phyloP scores from a whole-genome alignment of 2,329 filamentous ascomycete species.

The Arthrobotrys entomopaga region DNA sequence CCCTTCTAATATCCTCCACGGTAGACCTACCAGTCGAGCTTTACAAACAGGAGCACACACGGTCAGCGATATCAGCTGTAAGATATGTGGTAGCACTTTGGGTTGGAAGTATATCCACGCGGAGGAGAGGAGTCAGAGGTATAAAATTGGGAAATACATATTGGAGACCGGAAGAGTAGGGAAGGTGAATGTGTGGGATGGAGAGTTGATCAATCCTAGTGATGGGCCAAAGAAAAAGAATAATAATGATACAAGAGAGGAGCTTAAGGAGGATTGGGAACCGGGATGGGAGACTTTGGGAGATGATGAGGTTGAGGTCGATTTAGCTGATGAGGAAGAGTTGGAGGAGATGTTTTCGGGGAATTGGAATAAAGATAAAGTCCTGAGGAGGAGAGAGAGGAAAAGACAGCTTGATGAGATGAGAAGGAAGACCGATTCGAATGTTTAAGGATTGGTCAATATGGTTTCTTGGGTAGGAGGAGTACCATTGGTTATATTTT shows the following conservation, averaged over 20 bases:
- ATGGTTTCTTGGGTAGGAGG: conserved; percentile 3
- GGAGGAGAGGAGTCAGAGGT: conserved; percentile 69
- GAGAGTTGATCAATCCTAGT: conserved; percentile 13
- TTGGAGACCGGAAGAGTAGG: conserved; percentile 71
- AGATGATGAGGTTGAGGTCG: conserved; percentile 64
- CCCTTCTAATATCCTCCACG: conserved; percentile 67
- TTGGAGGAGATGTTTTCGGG: conserved; percentile 74
- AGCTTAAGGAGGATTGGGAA: conserved; percentile 32
- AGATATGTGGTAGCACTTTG: conserved; percentile 68
- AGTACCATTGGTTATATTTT: conserved; percentile 1
- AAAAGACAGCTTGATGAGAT: conserved; percentile 48
- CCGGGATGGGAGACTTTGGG: conserved; percentile 54
- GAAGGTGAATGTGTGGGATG: conserved; percentile 68
- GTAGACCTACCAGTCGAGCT: conserved; percentile 68
- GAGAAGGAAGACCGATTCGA: conserved; percentile 42
- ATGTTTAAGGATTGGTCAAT: conserved; percentile 19
- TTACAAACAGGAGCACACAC: conserved; percentile 73
- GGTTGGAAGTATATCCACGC: conserved; percentile 77
- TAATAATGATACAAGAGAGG: not conserved
- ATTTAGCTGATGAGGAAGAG: conserved; percentile 74
- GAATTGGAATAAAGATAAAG: conserved; percentile 69
- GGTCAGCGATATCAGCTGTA: conserved; percentile 72
- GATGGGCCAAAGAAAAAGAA: not conserved
- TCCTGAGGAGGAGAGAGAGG: conserved; percentile 61
- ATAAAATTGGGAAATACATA: conserved; percentile 77